Evolutionary conservation across 2,329 filamentous ascomycete species (phyloP).

Genomic region (Cladosporium austrohemisphaericum): DNA sequence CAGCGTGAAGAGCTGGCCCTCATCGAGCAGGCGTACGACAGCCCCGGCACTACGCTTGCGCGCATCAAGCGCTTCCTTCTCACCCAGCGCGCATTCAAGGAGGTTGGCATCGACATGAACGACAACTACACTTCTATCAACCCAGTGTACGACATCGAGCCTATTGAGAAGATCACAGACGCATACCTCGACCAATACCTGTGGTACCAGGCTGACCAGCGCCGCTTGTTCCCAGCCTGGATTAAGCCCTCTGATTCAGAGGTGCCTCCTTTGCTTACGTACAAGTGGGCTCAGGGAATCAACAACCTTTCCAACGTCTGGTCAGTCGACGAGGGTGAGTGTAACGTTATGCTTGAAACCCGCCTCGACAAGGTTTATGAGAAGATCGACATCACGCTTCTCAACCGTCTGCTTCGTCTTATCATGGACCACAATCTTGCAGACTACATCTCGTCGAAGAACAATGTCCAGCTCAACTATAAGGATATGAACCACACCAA

Average conservation of each 20-base stretch:
- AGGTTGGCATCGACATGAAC: conserved; percentile 99
- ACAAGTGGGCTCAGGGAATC: conserved; percentile 99
- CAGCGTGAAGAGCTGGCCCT: conserved; percentile 94
- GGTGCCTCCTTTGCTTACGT: conserved; percentile 86
- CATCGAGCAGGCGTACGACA: conserved; percentile 98
- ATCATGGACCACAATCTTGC: conserved; percentile 99
- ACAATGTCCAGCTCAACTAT: conserved; percentile 98
- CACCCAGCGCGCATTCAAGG: conserved; percentile 97
- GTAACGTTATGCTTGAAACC: conserved; percentile 98
- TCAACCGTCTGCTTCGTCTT: conserved; percentile 85
- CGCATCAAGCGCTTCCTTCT: conserved; percentile 96
- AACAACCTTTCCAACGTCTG: conserved; percentile 96
- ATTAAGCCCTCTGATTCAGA: conserved; percentile 99
- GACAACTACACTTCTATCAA: conserved; percentile 99
- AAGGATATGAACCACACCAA: conserved; percentile 99
- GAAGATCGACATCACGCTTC: conserved; percentile 93
- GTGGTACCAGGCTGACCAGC: conserved; percentile 98
- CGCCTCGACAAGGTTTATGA: conserved; percentile 99
- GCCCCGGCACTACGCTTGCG: conserved; percentile 89
- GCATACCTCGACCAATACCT: conserved; percentile 97
- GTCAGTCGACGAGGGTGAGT: conserved; percentile 90
- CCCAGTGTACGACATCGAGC: conserved; percentile 97
- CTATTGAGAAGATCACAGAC: conserved; percentile 98
- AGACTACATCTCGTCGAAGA: conserved; percentile 98
- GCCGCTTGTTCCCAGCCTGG: conserved; percentile 95